These are phyloP conservation scores for Stereocaulon alpinum DNA, from an alignment of 495 filamentous ascomycete genomes.

Conservation along the genomic window DNA sequence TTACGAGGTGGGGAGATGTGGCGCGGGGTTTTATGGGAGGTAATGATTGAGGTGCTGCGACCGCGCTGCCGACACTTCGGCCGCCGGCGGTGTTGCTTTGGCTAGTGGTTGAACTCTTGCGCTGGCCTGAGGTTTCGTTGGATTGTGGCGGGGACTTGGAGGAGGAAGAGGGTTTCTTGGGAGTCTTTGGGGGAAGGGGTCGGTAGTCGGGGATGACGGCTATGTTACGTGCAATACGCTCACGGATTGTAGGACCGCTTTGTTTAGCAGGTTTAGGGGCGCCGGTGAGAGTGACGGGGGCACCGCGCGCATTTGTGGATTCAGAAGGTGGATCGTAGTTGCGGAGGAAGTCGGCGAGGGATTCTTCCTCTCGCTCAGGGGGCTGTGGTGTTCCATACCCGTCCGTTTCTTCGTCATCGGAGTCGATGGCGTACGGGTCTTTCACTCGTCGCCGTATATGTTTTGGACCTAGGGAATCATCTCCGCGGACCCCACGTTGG, in stretches of 20 bases:
- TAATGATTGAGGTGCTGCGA: slow-evolving; percentile 16
- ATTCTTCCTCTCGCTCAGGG: slow-evolving; percentile 48
- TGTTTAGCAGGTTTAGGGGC: slow-evolving; percentile 40
- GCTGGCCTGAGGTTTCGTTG: slow-evolving; percentile 9
- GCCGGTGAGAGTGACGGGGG: slow-evolving; percentile 23
- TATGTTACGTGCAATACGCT: slow-evolving; percentile 24
- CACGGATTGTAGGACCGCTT: slow-evolving; percentile 10
- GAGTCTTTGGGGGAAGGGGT: slow-evolving; percentile 23
- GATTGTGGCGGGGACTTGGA: slow-evolving; percentile 10
- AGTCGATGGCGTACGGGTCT: slow-evolving; percentile 88
- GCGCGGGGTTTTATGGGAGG: slow-evolving; percentile 12
- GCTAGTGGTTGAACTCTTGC: slow-evolving; percentile 8
- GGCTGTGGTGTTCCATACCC: not conserved
- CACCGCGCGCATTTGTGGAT: slow-evolving; percentile 35
- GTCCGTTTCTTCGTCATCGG: slow-evolving; percentile 63
- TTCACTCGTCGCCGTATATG: slow-evolving; percentile 67
- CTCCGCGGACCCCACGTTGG: slow-evolving; percentile 3
- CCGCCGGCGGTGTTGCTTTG: slow-evolving; percentile 7
- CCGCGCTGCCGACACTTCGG: not conserved
- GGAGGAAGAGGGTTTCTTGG: slow-evolving; percentile 18
- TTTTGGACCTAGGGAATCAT: slow-evolving; percentile 27
- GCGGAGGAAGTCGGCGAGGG: slow-evolving; percentile 78
- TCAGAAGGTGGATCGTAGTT: slow-evolving; percentile 64
- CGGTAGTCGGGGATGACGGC: slow-evolving; percentile 41
- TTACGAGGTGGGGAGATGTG: slow-evolving; percentile 19